Evolutionary conservation across 306 rosid genomes (phyloP).

Genomic region (Lupinus albus): DNA sequence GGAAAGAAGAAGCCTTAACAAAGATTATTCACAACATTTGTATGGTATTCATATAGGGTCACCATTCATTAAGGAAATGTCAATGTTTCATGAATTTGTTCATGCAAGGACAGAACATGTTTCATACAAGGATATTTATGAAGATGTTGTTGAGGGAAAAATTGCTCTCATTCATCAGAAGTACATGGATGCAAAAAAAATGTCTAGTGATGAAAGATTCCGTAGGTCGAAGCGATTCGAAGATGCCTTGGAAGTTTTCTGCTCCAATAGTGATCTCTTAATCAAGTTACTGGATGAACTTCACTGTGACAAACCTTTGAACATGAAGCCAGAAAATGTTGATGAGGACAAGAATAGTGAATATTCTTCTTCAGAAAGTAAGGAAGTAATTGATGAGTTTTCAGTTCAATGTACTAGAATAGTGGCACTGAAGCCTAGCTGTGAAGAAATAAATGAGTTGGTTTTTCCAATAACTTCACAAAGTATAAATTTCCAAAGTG

Average conservation of each 20-base stretch:
- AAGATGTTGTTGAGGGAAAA: conserved; percentile 56
- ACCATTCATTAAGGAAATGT: conserved; percentile 53
- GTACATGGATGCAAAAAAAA: conserved; percentile 67
- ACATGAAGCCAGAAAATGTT: conserved; percentile 54
- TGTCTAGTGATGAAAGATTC: conserved; percentile 67
- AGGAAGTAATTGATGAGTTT: conserved; percentile 56
- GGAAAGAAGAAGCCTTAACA: conserved; percentile 46
- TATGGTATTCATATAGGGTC: conserved; percentile 47
- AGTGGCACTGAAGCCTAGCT: conserved; percentile 86
- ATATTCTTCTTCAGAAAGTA: conserved; percentile 47
- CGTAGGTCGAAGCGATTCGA: conserved; percentile 74
- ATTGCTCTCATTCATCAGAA: conserved; percentile 79
- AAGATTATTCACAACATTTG: conserved; percentile 51
- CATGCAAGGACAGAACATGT: neutral
- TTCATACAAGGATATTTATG: conserved; percentile 57
- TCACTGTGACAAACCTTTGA: conserved; percentile 66
- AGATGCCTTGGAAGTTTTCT: conserved; percentile 80
- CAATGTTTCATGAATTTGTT: conserved; percentile 43
- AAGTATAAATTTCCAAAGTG: conserved; percentile 53
- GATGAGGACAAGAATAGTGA: conserved; percentile 50
- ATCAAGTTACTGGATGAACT: conserved; percentile 68
- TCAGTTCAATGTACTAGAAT: conserved; percentile 76
- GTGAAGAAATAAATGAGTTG: conserved; percentile 57
- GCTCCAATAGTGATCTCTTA: conserved; percentile 77
- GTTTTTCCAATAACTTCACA: conserved; percentile 60